Evolutionary conservation across 768 basidiomycete species (phyloP), one percentile per base, ranked within the genome.

Genomic region (Kwoniella botswanensis): DNA sequence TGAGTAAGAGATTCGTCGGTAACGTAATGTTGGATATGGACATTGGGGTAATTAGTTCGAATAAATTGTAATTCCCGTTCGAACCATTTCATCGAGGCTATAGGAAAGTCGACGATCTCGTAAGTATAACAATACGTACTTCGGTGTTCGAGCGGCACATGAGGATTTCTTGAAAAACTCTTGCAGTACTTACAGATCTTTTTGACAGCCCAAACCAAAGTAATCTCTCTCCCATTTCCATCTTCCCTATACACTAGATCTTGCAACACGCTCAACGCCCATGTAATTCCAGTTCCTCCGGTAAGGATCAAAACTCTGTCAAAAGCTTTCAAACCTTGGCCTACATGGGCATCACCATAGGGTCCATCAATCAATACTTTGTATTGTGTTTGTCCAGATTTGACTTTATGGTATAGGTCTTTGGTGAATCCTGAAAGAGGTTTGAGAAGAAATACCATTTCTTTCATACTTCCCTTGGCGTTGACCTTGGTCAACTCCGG

Each of bases 251-350:
- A 7, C 17, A 43, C 59, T 18, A 68, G 12, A 53, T 53, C 35
- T 29, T 53, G 59, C 67, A 68, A 53, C 15, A 68, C 67, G 18
- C 67, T 50, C 59, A 68, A 60, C 2, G 52, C 67, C 57, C 57
- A 71, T 9, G 60, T 79, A 76, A 60, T 53, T 79, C 85, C 85
- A 22, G 72, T 82, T 0, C 84, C 85, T 18, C 84, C 83, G 22
- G 82, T 84, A 26, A 84, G 67, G 12, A 85, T 71, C 22, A 82
- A 67, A 3, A 84, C 81, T 1, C 72, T 63, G 52, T 85, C 82
- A 41, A 78, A 82, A n/a, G 43, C 54, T 43, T 43, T 17, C 17
- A 60, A 10, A 21, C 29, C 58, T n/a, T 54, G 35, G 7, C 59
- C 67, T 15, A 50, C 46, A 50, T 50, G 6, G 3, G 50, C 35